phyloP scores from a whole-genome alignment of 1,284 basidiomycete species.

The Agaricales sp. region DNA sequence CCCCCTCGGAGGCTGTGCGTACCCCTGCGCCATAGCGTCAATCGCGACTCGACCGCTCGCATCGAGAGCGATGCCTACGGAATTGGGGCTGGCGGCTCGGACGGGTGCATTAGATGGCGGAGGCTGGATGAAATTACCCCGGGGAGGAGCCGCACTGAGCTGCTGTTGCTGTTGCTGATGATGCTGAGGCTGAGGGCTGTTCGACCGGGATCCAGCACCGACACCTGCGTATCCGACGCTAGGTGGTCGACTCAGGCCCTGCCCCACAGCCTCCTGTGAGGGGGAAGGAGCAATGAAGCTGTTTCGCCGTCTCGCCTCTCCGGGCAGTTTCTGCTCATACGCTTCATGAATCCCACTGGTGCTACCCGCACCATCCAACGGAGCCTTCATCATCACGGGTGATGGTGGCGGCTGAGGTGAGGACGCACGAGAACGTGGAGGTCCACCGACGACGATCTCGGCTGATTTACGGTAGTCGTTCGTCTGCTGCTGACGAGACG shows the following conservation, averaged over 20 bases:
- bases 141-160: too few species aligned
- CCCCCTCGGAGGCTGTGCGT: slow-evolving; percentile 20
- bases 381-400: slow-evolving; percentile 21
- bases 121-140: slow-evolving; percentile 9
- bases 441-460: slow-evolving; percentile 72
- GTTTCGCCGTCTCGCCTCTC: slow-evolving; percentile 13
- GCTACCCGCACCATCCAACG: slow-evolving; percentile 64
- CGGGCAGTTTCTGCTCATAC: slow-evolving; percentile 4
- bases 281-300: slow-evolving; percentile 20
- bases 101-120: slow-evolving; percentile 9
- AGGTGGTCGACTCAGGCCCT: not conserved
- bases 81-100: slow-evolving; percentile 27
- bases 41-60: slow-evolving; percentile 68
- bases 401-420: slow-evolving; percentile 49
- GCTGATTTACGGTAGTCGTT: slow-evolving; percentile 56
- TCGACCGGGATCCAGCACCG: not conserved
- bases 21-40: slow-evolving; percentile 66
- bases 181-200: slow-evolving; percentile 7
- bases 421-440: slow-evolving; percentile 55
- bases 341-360: not conserved
- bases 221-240: not conserved
- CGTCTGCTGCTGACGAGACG: slow-evolving; percentile 10
- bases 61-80: slow-evolving; percentile 71
- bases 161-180: slow-evolving; percentile 18
- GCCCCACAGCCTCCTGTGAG: not conserved